Evolutionary conservation across 306 rosid species (phyloP).

Genomic region (Phaseolus lunatus): DNA sequence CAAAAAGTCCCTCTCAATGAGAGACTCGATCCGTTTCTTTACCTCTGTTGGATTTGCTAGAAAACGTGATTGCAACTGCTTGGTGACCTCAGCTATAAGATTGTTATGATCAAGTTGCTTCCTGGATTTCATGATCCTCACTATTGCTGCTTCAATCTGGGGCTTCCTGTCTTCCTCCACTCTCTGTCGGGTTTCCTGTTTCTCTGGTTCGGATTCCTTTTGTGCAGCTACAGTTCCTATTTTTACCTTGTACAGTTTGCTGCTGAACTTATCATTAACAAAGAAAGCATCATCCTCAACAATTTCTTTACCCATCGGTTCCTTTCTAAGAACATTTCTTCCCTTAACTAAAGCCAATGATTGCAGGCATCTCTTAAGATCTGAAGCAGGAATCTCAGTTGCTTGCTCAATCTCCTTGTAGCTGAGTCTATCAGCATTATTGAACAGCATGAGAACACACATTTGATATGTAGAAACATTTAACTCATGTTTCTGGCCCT

Average conservation of each 20-base stretch:
- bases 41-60: slow-evolving; percentile 89
- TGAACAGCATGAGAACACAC: slow-evolving; percentile 95
- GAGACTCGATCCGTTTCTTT: slow-evolving; percentile 85
- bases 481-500: slow-evolving; percentile 96
- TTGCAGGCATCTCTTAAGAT: slow-evolving; percentile 90
- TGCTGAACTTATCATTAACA: slow-evolving; percentile 83
- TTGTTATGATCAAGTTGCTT: slow-evolving; percentile 88
- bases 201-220: slow-evolving; percentile 92
- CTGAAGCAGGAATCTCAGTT: slow-evolving; percentile 78
- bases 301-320: slow-evolving; percentile 92
- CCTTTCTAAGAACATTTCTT: slow-evolving; percentile 88
- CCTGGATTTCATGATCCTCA: slow-evolving; percentile 92
- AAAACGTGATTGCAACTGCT: slow-evolving; percentile 83
- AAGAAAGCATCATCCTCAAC: slow-evolving; percentile 80
- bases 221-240: slow-evolving; percentile 96
- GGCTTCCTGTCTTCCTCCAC: slow-evolving; percentile 99
- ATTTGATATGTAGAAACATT: slow-evolving; percentile 90
- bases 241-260: slow-evolving; percentile 90
- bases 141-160: slow-evolving; percentile 91
- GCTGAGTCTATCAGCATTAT: slow-evolving; percentile 74
- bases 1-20: slow-evolving; percentile 91
- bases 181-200: slow-evolving; percentile 91
- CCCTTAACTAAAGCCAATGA: slow-evolving; percentile 95
- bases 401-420: slow-evolving; percentile 95
- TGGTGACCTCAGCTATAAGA: slow-evolving; percentile 86